A percentile compares a stretch with the other conserved stretches of the same genome.
Evolutionary conservation across 805 yeast species (phyloP).

Genomic region (Wickerhamiella alocasiicola): DNA sequence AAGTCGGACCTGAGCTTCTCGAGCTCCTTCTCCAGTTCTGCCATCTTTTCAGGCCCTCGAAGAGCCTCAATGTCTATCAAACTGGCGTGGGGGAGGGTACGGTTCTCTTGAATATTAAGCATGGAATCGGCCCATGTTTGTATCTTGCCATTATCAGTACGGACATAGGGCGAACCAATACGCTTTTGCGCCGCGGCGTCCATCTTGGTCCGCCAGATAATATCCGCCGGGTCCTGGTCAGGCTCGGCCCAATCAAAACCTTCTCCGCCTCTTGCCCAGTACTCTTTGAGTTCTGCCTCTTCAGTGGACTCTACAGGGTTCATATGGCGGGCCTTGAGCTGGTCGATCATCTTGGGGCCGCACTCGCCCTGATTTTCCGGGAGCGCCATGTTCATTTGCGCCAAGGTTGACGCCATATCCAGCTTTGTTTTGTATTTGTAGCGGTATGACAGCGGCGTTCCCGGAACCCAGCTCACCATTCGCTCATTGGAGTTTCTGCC

Average conservation of each 20-base stretch:
- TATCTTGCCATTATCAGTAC: slow-evolving; percentile 17
- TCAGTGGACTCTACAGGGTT: slow-evolving; percentile 41
- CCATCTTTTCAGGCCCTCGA: slow-evolving; percentile 10
- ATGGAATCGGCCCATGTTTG: slow-evolving; percentile 24
- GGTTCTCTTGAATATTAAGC: slow-evolving; percentile 16
- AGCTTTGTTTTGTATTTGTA: slow-evolving; percentile 55
- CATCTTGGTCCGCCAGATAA: slow-evolving; percentile 25
- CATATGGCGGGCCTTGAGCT: slow-evolving; percentile 27
- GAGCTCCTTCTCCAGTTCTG: slow-evolving; percentile 11
- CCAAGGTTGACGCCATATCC: slow-evolving; percentile 49
- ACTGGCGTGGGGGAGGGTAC: slow-evolving; percentile 26
- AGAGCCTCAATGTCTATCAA: slow-evolving; percentile 23
- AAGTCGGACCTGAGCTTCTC: slow-evolving; percentile 16
- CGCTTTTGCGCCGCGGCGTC: slow-evolving; percentile 19
- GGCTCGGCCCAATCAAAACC: slow-evolving; percentile 86
- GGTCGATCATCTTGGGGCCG: slow-evolving; percentile 24
- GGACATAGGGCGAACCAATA: slow-evolving; percentile 19
- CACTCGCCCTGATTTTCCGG: slow-evolving; percentile 33
- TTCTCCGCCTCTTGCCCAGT: slow-evolving; percentile 79
- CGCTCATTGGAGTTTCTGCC: slow-evolving; percentile 43
- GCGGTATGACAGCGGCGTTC: slow-evolving; percentile 53
- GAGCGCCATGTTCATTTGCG: slow-evolving; percentile 47
- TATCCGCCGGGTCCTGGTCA: slow-evolving; percentile 76
- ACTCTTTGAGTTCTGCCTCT: slow-evolving; percentile 61
- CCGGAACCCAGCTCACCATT: slow-evolving; percentile 47